Base-by-base conservation (phyloP, 1,139 yeast species). In the Protomyces arabidopsidicola region DNA sequence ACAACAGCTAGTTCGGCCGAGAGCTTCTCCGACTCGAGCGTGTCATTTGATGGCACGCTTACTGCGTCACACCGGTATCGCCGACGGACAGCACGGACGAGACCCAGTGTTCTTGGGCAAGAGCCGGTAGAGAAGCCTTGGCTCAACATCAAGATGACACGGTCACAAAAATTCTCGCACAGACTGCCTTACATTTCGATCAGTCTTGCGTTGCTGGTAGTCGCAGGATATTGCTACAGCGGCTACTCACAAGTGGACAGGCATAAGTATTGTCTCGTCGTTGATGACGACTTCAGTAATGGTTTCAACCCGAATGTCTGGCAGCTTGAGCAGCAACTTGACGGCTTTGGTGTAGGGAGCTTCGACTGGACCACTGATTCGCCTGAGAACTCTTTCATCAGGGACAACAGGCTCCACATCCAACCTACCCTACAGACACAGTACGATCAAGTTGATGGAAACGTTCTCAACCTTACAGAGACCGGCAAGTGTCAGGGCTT, bases 291-390 rank as follows among this genome's bases (percentile, higher is more conserved):
- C 27, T 65, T 64, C 53, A 31, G 48, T 8, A n/a, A 18, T 14
- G 65, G 62, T 4, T 20, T 61, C 27, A 54, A 55, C 35, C 27
- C 52, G 4, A n/a, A 35, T 4, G 18, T 58, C 6, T 65, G 66
- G 66, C 27, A 27, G 3, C 64, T 31, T 38, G 68, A 66, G 38
- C 59, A 53, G 38, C 67, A 63, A 50, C 52, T 66, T 18, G 67
- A 65, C 14, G 68, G 68, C 5, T 66, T 66, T 38, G 68, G 68
- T 18, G 64, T 55, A 45, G 66, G 66, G 36, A 54, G 48, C 52
- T 66, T 66, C 34, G 65, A 65, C 16, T 65, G 67, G 68, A 45
- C 67, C 34, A 66, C 68, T 3, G 51, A 53, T 20, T 50, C 58
- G 9, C 9, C 36, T 10, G 50, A 60, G 20, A 66, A 66, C 59